These are phyloP conservation scores for Stephanodiscus minutulus DNA, from an alignment of 108 stramenopile species.

Conservation along the genomic window DNA sequence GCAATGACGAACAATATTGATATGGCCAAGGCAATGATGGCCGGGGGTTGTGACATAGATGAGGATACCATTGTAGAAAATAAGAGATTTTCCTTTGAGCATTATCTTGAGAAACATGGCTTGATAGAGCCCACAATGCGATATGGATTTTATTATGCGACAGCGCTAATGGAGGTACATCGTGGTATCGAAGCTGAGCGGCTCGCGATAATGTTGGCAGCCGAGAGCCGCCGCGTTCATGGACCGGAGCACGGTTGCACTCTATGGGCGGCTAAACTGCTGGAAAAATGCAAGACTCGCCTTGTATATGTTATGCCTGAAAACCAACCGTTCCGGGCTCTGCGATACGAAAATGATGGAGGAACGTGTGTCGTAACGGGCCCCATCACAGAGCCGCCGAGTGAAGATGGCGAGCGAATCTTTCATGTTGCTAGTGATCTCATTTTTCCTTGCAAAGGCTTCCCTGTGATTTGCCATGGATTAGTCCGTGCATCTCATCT, in stretches of 20 bases:
- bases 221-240: neutral
- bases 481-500: neutral
- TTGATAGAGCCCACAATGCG: neutral
- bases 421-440: neutral
- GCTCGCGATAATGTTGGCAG: neutral
- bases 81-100: neutral
- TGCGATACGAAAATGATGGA: neutral
- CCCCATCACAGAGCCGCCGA: neutral
- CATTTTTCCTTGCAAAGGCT: neutral
- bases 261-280: neutral
- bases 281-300: neutral
- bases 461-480: neutral
- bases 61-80: neutral
- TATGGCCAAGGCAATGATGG: too few species aligned
- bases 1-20: neutral
- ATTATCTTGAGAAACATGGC: neutral
- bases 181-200: constrained; percentile 8
- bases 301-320: neutral
- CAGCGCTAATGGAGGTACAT: neutral
- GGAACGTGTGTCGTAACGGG: neutral
- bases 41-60: too few species aligned
- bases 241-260: neutral
- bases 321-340: neutral
- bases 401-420: neutral
- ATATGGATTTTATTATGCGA: neutral